Percentiles rank a stretch among this genome's conserved stretches.
Evolutionary conservation across 768 basidiomycete species (phyloP).

Genomic region (Austroboletus festivus): DNA sequence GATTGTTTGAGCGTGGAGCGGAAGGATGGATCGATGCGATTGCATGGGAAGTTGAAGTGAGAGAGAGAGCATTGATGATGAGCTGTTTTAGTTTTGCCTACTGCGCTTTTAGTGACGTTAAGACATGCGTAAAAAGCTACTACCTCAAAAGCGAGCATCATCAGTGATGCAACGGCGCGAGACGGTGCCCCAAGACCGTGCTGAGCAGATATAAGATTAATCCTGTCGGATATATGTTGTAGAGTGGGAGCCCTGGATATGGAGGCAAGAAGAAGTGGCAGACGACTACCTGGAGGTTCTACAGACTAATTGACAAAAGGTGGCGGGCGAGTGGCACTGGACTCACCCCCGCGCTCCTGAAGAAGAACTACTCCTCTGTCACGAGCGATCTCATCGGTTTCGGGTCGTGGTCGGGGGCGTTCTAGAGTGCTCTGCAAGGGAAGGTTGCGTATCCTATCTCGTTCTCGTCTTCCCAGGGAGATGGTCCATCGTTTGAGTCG

Average conservation of each 20-base stretch:
- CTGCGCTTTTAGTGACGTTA: not conserved
- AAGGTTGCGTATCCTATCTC: slow-evolving; percentile 62
- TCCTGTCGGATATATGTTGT: slow-evolving; percentile 74
- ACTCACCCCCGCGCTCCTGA: slow-evolving; percentile 60
- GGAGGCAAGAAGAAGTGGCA: slow-evolving; percentile 71
- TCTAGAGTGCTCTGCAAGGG: slow-evolving; percentile 46
- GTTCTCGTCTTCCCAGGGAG: slow-evolving; percentile 67
- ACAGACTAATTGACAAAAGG: not conserved
- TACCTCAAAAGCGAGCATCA: slow-evolving; percentile 79
- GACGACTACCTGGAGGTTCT: slow-evolving; percentile 71
- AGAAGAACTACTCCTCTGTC: slow-evolving; percentile 68
- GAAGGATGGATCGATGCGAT: slow-evolving; percentile 74
- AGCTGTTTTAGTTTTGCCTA: slow-evolving; percentile 83
- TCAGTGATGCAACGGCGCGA: slow-evolving; percentile 60
- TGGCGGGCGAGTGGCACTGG: not conserved
- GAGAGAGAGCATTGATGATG: slow-evolving; percentile 73
- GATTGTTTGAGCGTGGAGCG: slow-evolving; percentile 34
- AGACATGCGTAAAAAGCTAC: slow-evolving; percentile 9
- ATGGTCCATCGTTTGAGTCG: slow-evolving; percentile 75
- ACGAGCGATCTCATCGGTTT: slow-evolving; percentile 63
- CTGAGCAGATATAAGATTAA: slow-evolving; percentile 80
- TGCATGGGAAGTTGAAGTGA: slow-evolving; percentile 73
- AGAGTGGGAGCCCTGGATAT: slow-evolving; percentile 68
- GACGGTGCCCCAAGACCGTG: slow-evolving; percentile 62
- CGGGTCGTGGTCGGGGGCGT: slow-evolving; percentile 42